Base-by-base conservation (phyloP, 1,284 basidiomycete species). In the Cutaneotrichosporon sp. region DNA sequence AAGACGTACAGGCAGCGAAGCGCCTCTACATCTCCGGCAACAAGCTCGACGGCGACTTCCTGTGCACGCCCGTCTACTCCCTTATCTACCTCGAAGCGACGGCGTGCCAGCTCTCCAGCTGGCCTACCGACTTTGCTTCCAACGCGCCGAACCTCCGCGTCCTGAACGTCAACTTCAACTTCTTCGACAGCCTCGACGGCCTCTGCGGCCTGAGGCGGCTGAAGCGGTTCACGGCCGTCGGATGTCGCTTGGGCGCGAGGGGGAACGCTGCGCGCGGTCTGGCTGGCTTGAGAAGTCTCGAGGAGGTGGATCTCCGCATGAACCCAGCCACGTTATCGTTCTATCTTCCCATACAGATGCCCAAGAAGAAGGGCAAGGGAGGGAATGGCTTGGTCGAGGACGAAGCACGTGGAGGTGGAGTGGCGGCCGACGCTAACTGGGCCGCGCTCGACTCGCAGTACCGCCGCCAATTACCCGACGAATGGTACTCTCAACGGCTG, bases 91-190 rank as follows among this genome's bases (percentile, higher is more conserved):
- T 98, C 63, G 94, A 99, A 76, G 79, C 90, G 33, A 91, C 92
- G 11, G 89, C 85, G 41, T 98, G 96, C 72, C 84, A 89, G 56
- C 79, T 98, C 52, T 85, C 83, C 25, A 67, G 70, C 39, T 81
- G 97, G 50, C 91, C 94, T 4, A 63, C 75, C 50, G 80, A 83
- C 33, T 78, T 97, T 55, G 79, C 81, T 32, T 67, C 70, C 34
- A 75, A 88, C 45, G 78, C 85, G 42, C 94, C 94, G 22, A 97
- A 96, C 73, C 77, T 98, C 62, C 85, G 92, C 53, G 86, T 87
- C 55, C 79, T 98, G 69, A 97, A 97, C 77, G 81, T 94, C 61
- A 94, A 96, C 79, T 93, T 93, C 79, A 96, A 96, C 74, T 94
- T 92, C 75, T 69, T 96, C 63, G 82, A 67, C 81, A 75, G 75